Evolutionary conservation across 1,284 basidiomycete genomes (phyloP).

Genomic region (Schizopora paradoxa): DNA sequence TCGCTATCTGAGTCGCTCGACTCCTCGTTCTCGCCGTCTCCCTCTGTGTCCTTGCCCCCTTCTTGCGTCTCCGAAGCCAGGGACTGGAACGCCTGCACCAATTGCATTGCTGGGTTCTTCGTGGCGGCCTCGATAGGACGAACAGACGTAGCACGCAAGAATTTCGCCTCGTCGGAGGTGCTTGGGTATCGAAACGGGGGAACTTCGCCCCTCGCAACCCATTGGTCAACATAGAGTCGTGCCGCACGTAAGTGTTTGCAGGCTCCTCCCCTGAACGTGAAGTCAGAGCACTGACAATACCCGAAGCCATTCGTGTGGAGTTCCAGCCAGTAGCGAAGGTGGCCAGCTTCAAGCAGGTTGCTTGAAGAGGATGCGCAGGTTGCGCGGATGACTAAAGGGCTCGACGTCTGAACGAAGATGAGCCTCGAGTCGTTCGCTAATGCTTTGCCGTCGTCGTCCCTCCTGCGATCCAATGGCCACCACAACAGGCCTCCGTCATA

Average conservation of each 20-base stretch:
- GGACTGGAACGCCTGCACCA: too few relatives aligned
- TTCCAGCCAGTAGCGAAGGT: slow-evolving; percentile 10
- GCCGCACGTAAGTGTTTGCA: slow-evolving; percentile 31
- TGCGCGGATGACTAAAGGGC: neutral
- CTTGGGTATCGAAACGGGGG: too few relatives aligned
- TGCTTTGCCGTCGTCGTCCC: neutral
- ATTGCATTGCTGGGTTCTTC: too few relatives aligned
- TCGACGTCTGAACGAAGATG: neutral
- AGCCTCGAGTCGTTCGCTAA: neutral
- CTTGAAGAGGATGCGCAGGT: slow-evolving; percentile 5
- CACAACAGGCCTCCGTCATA: neutral
- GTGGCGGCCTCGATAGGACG: too few relatives aligned
- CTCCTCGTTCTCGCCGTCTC: too few relatives aligned
- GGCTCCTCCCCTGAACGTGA: slow-evolving; percentile 23
- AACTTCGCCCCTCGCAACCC: too few relatives aligned
- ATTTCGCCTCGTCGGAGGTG: too few relatives aligned
- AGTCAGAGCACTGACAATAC: slow-evolving; percentile 27
- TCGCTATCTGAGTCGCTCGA: too few relatives aligned
- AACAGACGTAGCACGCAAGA: too few relatives aligned
- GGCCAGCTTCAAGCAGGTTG: neutral
- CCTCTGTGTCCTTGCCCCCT: too few relatives aligned
- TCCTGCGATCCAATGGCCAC: neutral
- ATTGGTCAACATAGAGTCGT: too few relatives aligned
- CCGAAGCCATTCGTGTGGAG: slow-evolving; percentile 12
- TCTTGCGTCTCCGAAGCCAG: too few relatives aligned